These are phyloP conservation scores for Malus sylvestris DNA, from an alignment of 306 rosid species.

Conservation along the genomic window DNA sequence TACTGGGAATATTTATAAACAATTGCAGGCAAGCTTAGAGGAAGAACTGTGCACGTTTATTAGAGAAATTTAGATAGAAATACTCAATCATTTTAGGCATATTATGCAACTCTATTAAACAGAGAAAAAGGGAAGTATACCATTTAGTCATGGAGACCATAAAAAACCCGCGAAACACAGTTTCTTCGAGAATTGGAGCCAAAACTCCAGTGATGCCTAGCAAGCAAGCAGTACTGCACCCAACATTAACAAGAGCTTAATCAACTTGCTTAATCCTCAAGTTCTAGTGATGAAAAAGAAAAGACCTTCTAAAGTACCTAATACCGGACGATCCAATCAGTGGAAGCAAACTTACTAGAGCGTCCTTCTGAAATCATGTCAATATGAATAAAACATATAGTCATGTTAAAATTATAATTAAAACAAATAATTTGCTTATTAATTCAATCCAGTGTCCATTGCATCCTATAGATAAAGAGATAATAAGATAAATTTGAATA, in stretches of 20 bases:
- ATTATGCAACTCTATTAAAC: neutral
- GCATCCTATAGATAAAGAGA: neutral
- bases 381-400: neutral
- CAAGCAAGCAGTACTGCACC: constrained; percentile 84
- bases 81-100: neutral
- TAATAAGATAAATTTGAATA: neutral
- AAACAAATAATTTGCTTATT: too few relatives aligned
- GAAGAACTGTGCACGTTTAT: neutral
- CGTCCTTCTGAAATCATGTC: constrained; percentile 76
- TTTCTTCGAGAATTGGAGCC: constrained; percentile 96
- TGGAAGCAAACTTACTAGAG: constrained; percentile 88
- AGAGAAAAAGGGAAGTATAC: constrained; percentile 26
- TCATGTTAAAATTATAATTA: neutral
- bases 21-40: neutral
- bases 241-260: constrained; percentile 16
- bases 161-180: constrained; percentile 81
- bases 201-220: constrained; percentile 82
- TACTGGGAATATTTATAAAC: neutral
- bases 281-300: neutral
- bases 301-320: constrained; percentile 43
- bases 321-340: constrained; percentile 78
- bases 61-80: neutral
- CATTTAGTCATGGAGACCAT: constrained; percentile 90
- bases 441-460: neutral
- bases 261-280: constrained; percentile 1